These are phyloP conservation scores for Tetrapisispora arboricola DNA, from an alignment of 805 yeast species.

Conservation along the genomic window DNA sequence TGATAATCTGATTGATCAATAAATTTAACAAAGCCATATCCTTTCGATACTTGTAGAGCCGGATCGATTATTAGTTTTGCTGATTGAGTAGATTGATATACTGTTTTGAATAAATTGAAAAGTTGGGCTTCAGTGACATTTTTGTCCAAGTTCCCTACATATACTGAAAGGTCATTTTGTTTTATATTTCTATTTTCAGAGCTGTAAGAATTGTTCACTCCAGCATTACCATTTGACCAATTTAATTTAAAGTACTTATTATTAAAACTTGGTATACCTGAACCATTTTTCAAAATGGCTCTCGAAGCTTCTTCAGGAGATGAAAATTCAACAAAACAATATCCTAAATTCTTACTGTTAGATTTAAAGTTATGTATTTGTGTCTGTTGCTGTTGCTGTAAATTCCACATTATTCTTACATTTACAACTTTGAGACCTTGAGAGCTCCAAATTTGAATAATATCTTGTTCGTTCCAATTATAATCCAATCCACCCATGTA, in stretches of 20 bases:
- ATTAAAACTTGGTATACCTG: constrained; percentile 48
- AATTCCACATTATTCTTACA: constrained; percentile 67
- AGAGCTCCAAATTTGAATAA: constrained; percentile 58
- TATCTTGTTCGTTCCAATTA: constrained; percentile 63
- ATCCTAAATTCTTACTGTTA: constrained; percentile 45
- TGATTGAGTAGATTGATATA: constrained; percentile 63
- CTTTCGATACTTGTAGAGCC: constrained; percentile 58
- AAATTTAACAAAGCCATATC: constrained; percentile 87
- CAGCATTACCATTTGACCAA: constrained; percentile 48
- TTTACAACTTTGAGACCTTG: constrained; percentile 51
- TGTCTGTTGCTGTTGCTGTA: not conserved
- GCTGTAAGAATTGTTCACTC: too few species aligned
- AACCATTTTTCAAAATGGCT: constrained; percentile 61
- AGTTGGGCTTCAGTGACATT: constrained; percentile 60
- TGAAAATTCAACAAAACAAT: constrained; percentile 74
- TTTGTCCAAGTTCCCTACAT: constrained; percentile 76
- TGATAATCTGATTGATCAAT: constrained; percentile 54
- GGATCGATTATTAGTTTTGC: constrained; percentile 75
- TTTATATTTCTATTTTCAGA: too few species aligned
- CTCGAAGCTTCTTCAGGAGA: constrained; percentile 48
- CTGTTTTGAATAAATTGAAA: constrained; percentile 53
- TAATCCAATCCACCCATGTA: constrained; percentile 94
- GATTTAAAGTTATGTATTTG: constrained; percentile 15
- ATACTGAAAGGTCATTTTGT: constrained; percentile 38
- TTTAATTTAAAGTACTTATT: constrained; percentile 56